Evolutionary conservation across 805 yeast species (phyloP).

Genomic region (Sugiyamaella boreocaroliniensis): DNA sequence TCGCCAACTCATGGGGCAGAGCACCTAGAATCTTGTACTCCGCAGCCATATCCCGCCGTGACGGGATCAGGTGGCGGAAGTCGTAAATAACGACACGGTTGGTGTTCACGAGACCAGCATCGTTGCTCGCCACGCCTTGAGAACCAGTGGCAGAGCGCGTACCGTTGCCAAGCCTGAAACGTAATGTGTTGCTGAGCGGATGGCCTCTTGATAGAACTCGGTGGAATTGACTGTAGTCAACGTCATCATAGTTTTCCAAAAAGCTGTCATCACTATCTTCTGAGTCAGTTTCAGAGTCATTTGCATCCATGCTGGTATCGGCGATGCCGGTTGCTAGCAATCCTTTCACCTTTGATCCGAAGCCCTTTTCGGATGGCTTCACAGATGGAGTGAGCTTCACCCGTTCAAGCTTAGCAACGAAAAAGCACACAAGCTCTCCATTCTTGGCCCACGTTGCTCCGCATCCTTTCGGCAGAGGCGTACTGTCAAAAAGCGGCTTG

Average conservation of each 20-base stretch:
- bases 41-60: slow-evolving; percentile 52
- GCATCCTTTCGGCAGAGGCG: slow-evolving; percentile 90
- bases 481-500: slow-evolving; percentile 53
- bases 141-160: slow-evolving; percentile 10
- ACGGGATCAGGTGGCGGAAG: slow-evolving; percentile 64
- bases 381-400: neutral
- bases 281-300: slow-evolving; percentile 1
- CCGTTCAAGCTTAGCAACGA: slow-evolving; percentile 33
- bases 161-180: slow-evolving; percentile 1
- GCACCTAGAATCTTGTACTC: slow-evolving; percentile 36
- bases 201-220: neutral
- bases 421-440: slow-evolving; percentile 78
- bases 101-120: slow-evolving; percentile 38
- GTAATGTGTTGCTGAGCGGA: slow-evolving; percentile 2
- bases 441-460: slow-evolving; percentile 83
- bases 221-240: neutral
- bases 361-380: slow-evolving; percentile 1
- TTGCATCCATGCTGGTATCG: slow-evolving; percentile 1
- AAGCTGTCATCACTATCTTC: slow-evolving; percentile 11
- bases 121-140: slow-evolving; percentile 28
- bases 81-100: slow-evolving; percentile 62
- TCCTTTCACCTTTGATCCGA: neutral
- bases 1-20: slow-evolving; percentile 56
- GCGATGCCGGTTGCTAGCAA: neutral
- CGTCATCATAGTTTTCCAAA: slow-evolving; percentile 1